Evolutionary conservation across 345 rosid genomes (phyloP), one percentile per base, ranked within the genome.

Genomic region (Tarenaya hassleriana): DNA sequence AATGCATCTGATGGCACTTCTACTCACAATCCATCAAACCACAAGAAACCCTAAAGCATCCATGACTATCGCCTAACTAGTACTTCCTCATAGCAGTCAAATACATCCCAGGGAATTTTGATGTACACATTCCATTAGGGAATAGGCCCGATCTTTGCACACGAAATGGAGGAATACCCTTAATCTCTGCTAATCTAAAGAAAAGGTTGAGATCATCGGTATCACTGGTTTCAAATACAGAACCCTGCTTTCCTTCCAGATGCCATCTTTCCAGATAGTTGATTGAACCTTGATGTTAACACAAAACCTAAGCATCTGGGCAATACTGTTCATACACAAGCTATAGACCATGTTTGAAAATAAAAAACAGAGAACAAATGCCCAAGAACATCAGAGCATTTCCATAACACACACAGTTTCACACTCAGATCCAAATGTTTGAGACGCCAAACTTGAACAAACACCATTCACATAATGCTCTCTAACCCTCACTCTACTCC

Each of bases 391-490:
- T 24, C 29, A 24, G n/a, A 37, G 32, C 42, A n/a, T 62, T 1
- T 0, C 16, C n/a, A 33, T 52, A 27, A 9, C 27, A 40, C 3
- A 32, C 19, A 24, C 29, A 24, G 29, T 24, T 2, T 24, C 29
- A 2, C 29, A 40, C 8, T 19, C 1, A 53, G 7, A 47, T 10
- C 8, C 7, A 9, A 38, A 54, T 47, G 31, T 10, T 34, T 50
- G 40, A 55, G 50, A 55, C 31, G 29, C 29, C 41, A 47, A 29
- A 55, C 55, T n/a, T 16, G 12, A 41, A 38, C 4, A 55, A 13
- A 35, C n/a, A 2, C 47, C 9, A 62, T 15, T n/a, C 34, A 18
- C 32, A 44, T 13, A 61, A 20, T 6, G 2, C 41, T 18, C 42
- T 41, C 44, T 35, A 24, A 2, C 29, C 2, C 29, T 2, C 5